A percentile compares a stretch with the other conserved stretches of the same genome.
phyloP scores from a whole-genome alignment of 2,329 filamentous ascomycete species.

The Fusarium heterosporum region DNA sequence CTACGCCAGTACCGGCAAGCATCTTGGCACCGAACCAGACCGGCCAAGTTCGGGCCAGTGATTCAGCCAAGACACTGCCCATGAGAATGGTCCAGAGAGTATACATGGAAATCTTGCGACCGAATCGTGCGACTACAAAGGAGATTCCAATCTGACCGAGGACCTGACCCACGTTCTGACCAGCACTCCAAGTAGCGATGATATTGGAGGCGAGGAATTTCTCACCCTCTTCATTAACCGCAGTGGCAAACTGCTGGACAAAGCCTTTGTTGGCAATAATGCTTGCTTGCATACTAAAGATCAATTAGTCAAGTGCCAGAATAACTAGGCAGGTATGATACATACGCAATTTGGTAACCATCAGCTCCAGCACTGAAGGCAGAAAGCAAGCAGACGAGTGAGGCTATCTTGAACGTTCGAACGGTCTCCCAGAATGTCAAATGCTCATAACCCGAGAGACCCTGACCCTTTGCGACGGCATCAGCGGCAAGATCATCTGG shows the following conservation, averaged over 20 bases:
- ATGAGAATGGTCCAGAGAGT: slow-evolving; percentile 49
- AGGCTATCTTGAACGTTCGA: slow-evolving; percentile 3
- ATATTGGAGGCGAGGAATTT: slow-evolving; percentile 51
- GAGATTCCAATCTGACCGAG: slow-evolving; percentile 52
- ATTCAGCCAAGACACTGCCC: slow-evolving; percentile 54
- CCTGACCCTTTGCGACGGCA: slow-evolving; percentile 1
- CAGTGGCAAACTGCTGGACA: slow-evolving; percentile 20
- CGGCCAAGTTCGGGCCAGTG: slow-evolving; percentile 52
- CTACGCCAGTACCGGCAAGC: slow-evolving; percentile 55
- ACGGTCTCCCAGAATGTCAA: slow-evolving; percentile 8
- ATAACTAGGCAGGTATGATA: background rate
- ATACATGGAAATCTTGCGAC: slow-evolving; percentile 51
- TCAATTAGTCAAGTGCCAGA: background rate
- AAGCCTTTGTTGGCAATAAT: slow-evolving; percentile 36
- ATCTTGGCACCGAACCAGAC: slow-evolving; percentile 56
- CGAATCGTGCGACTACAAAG: slow-evolving; percentile 46
- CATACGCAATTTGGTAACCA: slow-evolving; percentile 4
- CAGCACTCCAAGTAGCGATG: slow-evolving; percentile 54
- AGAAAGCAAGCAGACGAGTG: background rate
- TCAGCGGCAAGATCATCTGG: background rate
- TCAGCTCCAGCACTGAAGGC: slow-evolving; percentile 1
- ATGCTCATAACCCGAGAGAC: background rate
- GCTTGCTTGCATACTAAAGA: slow-evolving; percentile 25
- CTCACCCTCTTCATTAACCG: slow-evolving; percentile 37
- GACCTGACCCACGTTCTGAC: slow-evolving; percentile 55